Evolutionary conservation across 1,284 basidiomycete genomes (phyloP), one percentile per base, ranked within the genome.

Genomic region (Termitomyces sp.): DNA sequence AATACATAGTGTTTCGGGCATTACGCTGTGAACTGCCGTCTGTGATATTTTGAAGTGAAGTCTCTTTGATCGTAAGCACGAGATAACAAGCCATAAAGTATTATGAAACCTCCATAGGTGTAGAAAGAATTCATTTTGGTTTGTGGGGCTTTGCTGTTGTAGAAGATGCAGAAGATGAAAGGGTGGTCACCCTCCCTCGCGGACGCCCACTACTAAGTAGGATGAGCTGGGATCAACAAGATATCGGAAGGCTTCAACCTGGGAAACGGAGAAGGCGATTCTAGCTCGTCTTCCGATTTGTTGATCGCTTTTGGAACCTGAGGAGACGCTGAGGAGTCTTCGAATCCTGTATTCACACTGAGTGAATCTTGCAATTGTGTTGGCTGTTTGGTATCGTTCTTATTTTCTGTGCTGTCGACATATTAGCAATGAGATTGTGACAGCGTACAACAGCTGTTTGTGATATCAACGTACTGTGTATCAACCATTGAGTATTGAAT

Each of bases 141-240:
- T 56, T 49, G 5, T 11, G 24, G 19, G 16, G 37, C 30, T 41
- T 33, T 8, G 10, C 2, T 26, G 44, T 19, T 26, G 21, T 24
- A 24, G 38, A n/a, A n/a, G n/a, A n/a, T n/a, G n/a, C 26, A 18
- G 50, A 52, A 7, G 50, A 49, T 21, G 50, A 44, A 10, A 31
- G 18, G 13, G 19, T 16, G 11, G 43, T 26, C 3, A 50, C 50
- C 19, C 28, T 50, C 16, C 50, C 50, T 8, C 49, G 46, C n/a
- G 53, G 46, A 9, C 38, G 47, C 26, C 46, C 54, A 14, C 54
- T 55, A 42, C 3, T 16, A 26, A 39, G 21, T 26, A 11, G 11
- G 28, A 44, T 49, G 41, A 49, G 41, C 37, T 14, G 11, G 5
- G 13, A 35, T 35, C 28, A 31, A 33, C 5, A 30, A 33, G 31